These are phyloP conservation scores for Dianthus caryophyllus DNA, from an alignment of 148 eudicot genomes.

Conservation along the genomic window DNA sequence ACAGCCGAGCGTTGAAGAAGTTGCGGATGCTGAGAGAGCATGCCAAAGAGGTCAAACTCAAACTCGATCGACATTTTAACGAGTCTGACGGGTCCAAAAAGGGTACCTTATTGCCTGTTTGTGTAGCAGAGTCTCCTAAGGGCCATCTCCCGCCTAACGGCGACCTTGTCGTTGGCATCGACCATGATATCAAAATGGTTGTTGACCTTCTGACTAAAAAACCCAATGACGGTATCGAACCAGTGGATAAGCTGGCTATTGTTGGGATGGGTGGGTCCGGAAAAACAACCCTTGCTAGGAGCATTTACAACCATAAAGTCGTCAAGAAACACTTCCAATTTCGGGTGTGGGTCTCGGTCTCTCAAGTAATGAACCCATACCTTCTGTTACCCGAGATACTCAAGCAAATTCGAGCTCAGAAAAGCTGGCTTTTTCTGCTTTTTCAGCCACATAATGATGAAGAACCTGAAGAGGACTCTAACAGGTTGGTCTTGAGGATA, in stretches of 20 bases:
- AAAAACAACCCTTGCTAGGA: constrained; percentile 18
- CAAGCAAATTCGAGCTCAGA: constrained; percentile 4
- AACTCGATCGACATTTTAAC: not conserved
- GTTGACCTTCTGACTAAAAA: constrained; percentile 13
- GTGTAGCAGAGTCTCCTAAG: not conserved
- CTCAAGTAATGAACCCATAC: constrained; percentile 10
- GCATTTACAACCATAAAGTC: constrained; percentile 8
- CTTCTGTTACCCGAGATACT: constrained; percentile 14
- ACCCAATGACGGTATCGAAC: not conserved
- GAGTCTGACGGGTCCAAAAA: not conserved
- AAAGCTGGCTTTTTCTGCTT: not conserved
- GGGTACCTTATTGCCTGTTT: not conserved
- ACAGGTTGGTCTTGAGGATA: not conserved
- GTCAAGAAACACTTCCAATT: constrained; percentile 18
- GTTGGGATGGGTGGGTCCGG: constrained; percentile 27
- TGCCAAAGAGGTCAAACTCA: not conserved
- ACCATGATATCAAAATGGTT: constrained; percentile 25
- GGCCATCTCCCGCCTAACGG: not conserved
- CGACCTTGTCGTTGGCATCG: constrained; percentile 31
- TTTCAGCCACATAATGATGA: not conserved
- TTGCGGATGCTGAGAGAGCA: not conserved
- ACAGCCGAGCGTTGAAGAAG: not conserved
- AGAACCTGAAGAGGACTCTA: not conserved
- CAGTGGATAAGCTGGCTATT: constrained; percentile 15
- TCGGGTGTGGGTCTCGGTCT: constrained; percentile 24